A percentile compares a stretch with the other conserved stretches of the same genome.
These are phyloP conservation scores for Nakazawaea wickerhamii DNA, from an alignment of 805 yeast genomes.

Conservation along the genomic window DNA sequence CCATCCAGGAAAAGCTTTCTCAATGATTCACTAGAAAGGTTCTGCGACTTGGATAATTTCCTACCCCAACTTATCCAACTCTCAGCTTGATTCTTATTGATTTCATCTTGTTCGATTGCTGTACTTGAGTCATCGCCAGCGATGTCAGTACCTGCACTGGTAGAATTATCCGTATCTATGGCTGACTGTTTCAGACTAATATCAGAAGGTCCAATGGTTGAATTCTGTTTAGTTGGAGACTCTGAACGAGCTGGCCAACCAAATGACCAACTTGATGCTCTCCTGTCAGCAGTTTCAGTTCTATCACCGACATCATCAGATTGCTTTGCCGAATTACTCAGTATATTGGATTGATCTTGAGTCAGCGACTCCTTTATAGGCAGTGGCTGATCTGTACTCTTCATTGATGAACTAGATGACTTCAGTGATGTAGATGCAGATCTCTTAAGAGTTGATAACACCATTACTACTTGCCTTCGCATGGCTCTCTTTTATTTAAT, in stretches of 20 bases:
- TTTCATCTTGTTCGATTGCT: background rate
- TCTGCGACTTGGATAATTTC: slow-evolving; percentile 7
- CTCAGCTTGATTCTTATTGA: slow-evolving; percentile 3
- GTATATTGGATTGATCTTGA: background rate
- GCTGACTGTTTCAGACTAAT: background rate
- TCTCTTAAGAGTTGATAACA: slow-evolving; percentile 1
- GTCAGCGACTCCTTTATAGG: background rate
- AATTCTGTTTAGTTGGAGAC: background rate
- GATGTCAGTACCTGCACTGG: background rate
- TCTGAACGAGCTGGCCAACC: background rate
- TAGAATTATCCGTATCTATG: background rate
- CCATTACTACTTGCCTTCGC: background rate
- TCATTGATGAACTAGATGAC: slow-evolving; percentile 4
- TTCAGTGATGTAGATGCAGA: background rate
- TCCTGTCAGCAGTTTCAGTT: background rate
- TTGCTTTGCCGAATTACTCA: background rate
- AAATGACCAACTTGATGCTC: slow-evolving; percentile 7
- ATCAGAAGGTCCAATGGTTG: background rate
- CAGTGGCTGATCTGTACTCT: background rate
- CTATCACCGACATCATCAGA: background rate
- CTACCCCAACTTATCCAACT: slow-evolving; percentile 13
- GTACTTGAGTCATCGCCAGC: background rate
- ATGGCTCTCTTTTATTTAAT: background rate
- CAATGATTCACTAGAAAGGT: slow-evolving; percentile 12
- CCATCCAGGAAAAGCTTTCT: slow-evolving; percentile 9